A percentile compares a stretch with the other conserved stretches of the same genome.
These are phyloP conservation scores for Apiospora saccharicola DNA, from an alignment of 2,329 filamentous ascomycete species.

Conservation along the genomic window DNA sequence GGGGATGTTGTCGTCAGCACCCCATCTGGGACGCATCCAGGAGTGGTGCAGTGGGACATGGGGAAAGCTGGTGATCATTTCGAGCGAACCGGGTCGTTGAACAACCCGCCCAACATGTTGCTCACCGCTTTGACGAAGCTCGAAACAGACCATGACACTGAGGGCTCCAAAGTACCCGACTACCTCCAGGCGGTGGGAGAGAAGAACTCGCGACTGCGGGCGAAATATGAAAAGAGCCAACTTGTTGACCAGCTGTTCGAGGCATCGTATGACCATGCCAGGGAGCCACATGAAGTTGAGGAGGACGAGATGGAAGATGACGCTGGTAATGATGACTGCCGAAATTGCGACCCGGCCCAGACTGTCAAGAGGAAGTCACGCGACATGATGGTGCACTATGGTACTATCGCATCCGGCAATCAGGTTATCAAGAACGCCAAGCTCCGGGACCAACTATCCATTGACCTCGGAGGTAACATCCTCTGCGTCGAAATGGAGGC, in stretches of 20 bases:
- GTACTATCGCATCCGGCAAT: constrained; percentile 31
- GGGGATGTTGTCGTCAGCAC: constrained; percentile 38
- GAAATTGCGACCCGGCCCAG: neutral
- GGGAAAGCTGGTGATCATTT: constrained; percentile 25
- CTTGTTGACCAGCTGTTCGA: neutral
- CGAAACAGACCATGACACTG: constrained; percentile 22
- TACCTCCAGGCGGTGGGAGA: constrained; percentile 16
- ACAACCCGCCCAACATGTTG: neutral
- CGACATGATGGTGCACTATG: constrained; percentile 6
- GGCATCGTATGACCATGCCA: neutral
- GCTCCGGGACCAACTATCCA: constrained; percentile 26
- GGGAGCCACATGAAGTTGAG: neutral
- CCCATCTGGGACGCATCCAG: neutral
- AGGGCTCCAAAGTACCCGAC: neutral
- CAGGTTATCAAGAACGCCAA: constrained; percentile 30
- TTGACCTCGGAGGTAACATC: constrained; percentile 2
- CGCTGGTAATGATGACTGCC: neutral
- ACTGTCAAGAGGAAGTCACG: neutral
- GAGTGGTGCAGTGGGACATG: constrained; percentile 30
- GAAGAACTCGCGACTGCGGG: neutral
- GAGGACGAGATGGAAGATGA: neutral
- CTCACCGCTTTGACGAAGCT: neutral
- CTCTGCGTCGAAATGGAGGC: constrained; percentile 45
- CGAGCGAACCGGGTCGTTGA: neutral
- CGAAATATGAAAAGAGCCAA: constrained; percentile 1